Conservation (phyloP, 305 asterid species). For the Solanum hybrid region DNA sequence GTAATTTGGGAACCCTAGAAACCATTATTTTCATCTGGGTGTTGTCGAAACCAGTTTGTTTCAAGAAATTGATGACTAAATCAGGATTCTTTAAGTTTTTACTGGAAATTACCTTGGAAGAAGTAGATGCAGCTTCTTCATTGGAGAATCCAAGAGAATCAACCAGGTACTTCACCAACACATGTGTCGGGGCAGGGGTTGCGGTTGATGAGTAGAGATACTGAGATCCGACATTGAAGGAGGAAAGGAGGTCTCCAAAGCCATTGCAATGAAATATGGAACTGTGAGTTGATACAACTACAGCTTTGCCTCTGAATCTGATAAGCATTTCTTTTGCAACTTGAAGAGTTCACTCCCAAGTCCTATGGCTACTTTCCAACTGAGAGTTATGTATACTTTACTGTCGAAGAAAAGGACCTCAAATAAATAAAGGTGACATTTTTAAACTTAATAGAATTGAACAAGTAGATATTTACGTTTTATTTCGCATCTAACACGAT, state of each 20-base stretch:
- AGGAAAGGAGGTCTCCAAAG: neutral
- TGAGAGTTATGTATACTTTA: no score
- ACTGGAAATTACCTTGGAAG: neutral
- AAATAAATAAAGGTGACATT: no score
- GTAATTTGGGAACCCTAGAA: neutral
- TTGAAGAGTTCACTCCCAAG: neutral
- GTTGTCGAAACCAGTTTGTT: neutral
- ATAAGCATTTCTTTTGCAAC: neutral
- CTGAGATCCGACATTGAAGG: neutral
- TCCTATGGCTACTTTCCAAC: neutral
- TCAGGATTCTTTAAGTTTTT: neutral
- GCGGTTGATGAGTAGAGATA: neutral
- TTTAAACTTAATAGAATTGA: neutral
- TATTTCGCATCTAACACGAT: neutral
- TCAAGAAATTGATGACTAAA: neutral
- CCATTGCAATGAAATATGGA: neutral
- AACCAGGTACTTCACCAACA: neutral
- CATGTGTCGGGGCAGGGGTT: neutral
- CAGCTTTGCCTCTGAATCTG: neutral
- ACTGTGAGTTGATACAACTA: neutral
- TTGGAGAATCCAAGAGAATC: constrained; percentile 3
- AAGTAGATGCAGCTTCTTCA: neutral
- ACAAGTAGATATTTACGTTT: no score
- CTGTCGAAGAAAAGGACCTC: no score
- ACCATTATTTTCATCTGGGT: neutral